A percentile compares a stretch with the other conserved stretches of the same genome.
Conservation (phyloP, 129 eudicot species). For the Helianthus annuus region DNA sequence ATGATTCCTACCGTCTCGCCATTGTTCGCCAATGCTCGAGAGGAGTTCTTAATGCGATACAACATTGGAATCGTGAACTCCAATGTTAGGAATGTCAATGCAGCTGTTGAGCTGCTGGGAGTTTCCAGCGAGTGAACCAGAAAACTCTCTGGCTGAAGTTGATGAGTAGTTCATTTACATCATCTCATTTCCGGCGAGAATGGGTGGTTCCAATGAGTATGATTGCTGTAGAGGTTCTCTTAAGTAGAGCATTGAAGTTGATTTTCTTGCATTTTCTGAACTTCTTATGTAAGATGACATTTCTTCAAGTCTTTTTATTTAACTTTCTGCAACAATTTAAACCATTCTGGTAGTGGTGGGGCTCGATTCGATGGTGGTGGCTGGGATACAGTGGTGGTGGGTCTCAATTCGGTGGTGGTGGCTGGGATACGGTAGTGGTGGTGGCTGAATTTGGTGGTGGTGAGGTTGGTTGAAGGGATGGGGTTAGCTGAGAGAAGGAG, state of each 20-base stretch:
- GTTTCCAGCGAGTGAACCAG: slow-evolving; percentile 46
- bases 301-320: slow-evolving; percentile 21
- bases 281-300: slow-evolving; percentile 69
- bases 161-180: slow-evolving; percentile 63
- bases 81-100: slow-evolving; percentile 37
- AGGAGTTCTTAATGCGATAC: slow-evolving; percentile 55
- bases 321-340: slow-evolving; percentile 28
- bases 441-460: too few species aligned
- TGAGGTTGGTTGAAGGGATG: too few species aligned
- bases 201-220: slow-evolving; percentile 56
- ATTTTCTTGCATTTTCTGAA: slow-evolving; percentile 55
- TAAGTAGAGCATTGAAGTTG: slow-evolving; percentile 42
- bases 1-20: slow-evolving; percentile 54
- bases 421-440: too few species aligned
- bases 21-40: slow-evolving; percentile 51
- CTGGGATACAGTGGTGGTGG: too few species aligned
- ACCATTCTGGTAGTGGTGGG: not conserved
- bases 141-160: slow-evolving; percentile 46
- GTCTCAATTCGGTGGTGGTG: too few species aligned
- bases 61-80: slow-evolving; percentile 48
- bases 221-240: slow-evolving; percentile 50
- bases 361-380: too few species aligned
- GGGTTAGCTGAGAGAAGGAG: too few species aligned
- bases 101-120: slow-evolving; percentile 44
- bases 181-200: slow-evolving; percentile 48